Conservation (phyloP, 805 yeast genomes). For the Komagataella ulmi region DNA sequence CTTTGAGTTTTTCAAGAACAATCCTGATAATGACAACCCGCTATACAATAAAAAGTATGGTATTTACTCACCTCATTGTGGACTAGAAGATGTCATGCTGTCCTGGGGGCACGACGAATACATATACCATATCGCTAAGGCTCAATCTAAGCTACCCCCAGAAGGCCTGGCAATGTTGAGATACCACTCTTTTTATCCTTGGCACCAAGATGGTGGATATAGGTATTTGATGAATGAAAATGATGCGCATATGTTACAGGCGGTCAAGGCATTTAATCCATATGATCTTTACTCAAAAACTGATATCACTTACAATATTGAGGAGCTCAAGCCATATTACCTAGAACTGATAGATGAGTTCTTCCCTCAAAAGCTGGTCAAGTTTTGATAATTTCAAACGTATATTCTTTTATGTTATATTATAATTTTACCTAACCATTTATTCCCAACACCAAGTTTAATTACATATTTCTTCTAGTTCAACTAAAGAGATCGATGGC, state of each 20-base stretch:
- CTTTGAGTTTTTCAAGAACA: conserved; percentile 42
- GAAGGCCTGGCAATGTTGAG: conserved; percentile 65
- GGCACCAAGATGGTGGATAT: conserved; percentile 64
- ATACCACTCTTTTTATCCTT: conserved; percentile 65
- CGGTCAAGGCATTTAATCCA: conserved; percentile 53
- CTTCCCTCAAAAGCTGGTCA: conserved; percentile 43
- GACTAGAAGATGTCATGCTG: conserved; percentile 55
- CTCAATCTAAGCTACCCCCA: conserved; percentile 46
- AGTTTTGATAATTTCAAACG: conserved; percentile 23
- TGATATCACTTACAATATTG: conserved; percentile 32
- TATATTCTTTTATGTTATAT: neutral
- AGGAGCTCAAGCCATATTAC: conserved; percentile 43
- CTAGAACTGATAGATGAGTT: conserved; percentile 51
- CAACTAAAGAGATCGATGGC: conserved; percentile 21
- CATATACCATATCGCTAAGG: conserved; percentile 60
- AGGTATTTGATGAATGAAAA: conserved; percentile 48
- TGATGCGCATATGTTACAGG: conserved; percentile 45
- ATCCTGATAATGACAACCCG: conserved; percentile 52
- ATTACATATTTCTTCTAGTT: neutral
- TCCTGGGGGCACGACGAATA: conserved; percentile 78
- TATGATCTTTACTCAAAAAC: conserved; percentile 58
- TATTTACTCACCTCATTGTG: conserved; percentile 50
- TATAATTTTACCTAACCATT: neutral
- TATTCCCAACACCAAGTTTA: neutral
- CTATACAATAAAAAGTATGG: conserved; percentile 55